These are phyloP conservation scores for Mrakia frigida DNA, from an alignment of 768 basidiomycete species.

Conservation along the genomic window DNA sequence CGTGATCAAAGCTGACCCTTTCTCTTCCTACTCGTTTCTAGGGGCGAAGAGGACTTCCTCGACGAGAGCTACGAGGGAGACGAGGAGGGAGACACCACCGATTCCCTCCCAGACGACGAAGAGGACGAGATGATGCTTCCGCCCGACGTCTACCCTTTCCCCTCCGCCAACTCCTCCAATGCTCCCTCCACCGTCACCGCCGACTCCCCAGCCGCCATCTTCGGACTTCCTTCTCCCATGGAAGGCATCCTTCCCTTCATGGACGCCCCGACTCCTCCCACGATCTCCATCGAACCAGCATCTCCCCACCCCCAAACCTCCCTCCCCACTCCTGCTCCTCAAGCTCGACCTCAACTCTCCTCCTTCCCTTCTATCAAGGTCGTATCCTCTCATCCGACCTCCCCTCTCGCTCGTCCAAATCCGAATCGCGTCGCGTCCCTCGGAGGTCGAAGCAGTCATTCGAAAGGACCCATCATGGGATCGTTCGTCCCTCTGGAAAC, in stretches of 20 bases:
- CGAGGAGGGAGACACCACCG: slow-evolving; percentile 32
- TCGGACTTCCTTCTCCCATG: neutral
- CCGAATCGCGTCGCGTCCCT: neutral
- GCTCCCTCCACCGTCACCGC: neutral
- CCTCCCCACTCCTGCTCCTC: neutral
- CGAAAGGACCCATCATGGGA: slow-evolving; percentile 20
- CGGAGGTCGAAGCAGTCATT: neutral
- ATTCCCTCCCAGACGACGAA: slow-evolving; percentile 31
- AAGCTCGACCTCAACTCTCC: neutral
- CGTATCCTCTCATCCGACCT: neutral
- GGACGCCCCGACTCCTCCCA: neutral
- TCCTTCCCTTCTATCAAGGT: neutral
- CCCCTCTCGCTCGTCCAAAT: neutral
- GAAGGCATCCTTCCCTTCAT: neutral
- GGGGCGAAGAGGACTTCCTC: slow-evolving; percentile 19
- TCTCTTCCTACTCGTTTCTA: neutral
- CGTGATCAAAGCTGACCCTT: neutral
- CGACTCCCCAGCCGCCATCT: slow-evolving; percentile 11
- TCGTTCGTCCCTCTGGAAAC: slow-evolving; percentile 20
- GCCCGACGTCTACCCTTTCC: slow-evolving; percentile 3
- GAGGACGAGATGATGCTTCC: slow-evolving; percentile 20
- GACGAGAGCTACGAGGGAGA: slow-evolving; percentile 30
- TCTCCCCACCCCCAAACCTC: neutral
- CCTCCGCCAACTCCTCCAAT: neutral
- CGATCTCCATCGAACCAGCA: slow-evolving; percentile 2